phyloP scores from a whole-genome alignment of 1,284 basidiomycete genomes.

The Cutaneotrichosporon cyanovorans region DNA sequence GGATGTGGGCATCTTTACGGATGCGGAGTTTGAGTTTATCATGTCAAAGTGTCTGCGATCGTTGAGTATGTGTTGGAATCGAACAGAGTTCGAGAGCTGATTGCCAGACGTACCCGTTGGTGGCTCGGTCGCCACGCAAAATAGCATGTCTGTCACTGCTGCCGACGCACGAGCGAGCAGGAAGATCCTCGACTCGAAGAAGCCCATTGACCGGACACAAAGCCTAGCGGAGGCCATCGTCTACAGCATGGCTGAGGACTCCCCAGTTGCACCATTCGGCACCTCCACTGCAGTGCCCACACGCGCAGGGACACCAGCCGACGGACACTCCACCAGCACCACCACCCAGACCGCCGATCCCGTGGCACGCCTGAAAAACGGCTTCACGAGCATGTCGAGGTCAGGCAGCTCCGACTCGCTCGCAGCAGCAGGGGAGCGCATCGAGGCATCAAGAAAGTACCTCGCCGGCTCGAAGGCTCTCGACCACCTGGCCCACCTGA shows the following conservation, averaged over 20 bases:
- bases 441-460: slow-evolving; percentile 48
- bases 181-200: slow-evolving; percentile 67
- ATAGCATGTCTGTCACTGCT: slow-evolving; percentile 44
- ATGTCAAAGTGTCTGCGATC: slow-evolving; percentile 79
- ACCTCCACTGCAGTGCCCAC: slow-evolving; percentile 23
- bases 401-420: slow-evolving; percentile 37
- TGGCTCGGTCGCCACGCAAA: slow-evolving; percentile 31
- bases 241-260: slow-evolving; percentile 84
- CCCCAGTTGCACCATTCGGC: slow-evolving; percentile 49
- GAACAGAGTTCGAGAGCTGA: background rate
- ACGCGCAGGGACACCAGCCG: slow-evolving; percentile 51
- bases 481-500: slow-evolving; percentile 76
- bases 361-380: slow-evolving; percentile 27
- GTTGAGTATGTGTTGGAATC: slow-evolving; percentile 59
- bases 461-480: slow-evolving; percentile 82
- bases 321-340: slow-evolving; percentile 8
- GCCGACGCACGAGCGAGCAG: slow-evolving; percentile 54
- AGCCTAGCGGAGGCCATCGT: slow-evolving; percentile 77
- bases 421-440: slow-evolving; percentile 35
- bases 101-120: slow-evolving; percentile 50
- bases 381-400: slow-evolving; percentile 45
- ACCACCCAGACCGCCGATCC: slow-evolving; percentile 6
- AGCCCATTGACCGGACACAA: slow-evolving; percentile 64
- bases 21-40: slow-evolving; percentile 75
- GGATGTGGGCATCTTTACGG: slow-evolving; percentile 79